Percentiles rank a stretch among this genome's conserved stretches.
Evolutionary conservation across 2,329 filamentous ascomycete genomes (phyloP).

Genomic region (Hypoxylon sp.): DNA sequence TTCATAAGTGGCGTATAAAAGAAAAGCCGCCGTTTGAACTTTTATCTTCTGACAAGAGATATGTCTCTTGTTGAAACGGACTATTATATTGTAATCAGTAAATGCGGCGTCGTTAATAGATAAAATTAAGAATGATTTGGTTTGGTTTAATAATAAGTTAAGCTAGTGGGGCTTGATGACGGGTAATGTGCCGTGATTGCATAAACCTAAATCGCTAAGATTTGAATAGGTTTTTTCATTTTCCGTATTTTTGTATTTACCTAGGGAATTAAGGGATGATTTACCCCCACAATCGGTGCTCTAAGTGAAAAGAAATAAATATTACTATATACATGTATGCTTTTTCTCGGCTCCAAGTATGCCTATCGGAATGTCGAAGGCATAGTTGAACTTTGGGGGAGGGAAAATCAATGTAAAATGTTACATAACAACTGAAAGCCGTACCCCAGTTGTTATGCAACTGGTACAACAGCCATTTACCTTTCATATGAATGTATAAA

Average conservation of each 20-base stretch:
- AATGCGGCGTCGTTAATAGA: conserved; percentile 6
- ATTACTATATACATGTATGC: neutral
- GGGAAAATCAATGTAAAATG: conserved; percentile 1
- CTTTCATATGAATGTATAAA: too few relatives aligned
- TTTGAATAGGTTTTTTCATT: conserved; percentile 8
- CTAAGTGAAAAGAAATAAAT: conserved; percentile 11
- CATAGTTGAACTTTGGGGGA: neutral
- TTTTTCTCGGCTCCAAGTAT: neutral
- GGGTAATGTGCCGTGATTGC: conserved; percentile 41
- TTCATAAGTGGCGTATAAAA: neutral
- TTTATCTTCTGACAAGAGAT: conserved; percentile 1
- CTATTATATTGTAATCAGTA: neutral
- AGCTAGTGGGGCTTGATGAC: conserved; percentile 18
- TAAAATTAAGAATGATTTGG: conserved; percentile 19
- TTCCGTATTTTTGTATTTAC: conserved; percentile 2
- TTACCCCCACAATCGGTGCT: too few relatives aligned
- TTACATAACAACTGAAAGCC: conserved; percentile 17
- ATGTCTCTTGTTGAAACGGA: conserved; percentile 16
- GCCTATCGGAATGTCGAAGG: neutral
- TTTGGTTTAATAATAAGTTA: conserved; percentile 6
- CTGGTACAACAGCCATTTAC: conserved; percentile 28
- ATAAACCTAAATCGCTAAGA: conserved; percentile 11
- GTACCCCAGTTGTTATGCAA: conserved; percentile 22
- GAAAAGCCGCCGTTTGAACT: conserved; percentile 1
- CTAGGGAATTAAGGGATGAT: too few relatives aligned